A percentile compares a stretch with the other conserved stretches of the same genome.
Conservation (phyloP, 306 rosid genomes). For the Trichosanthes truncata region DNA sequence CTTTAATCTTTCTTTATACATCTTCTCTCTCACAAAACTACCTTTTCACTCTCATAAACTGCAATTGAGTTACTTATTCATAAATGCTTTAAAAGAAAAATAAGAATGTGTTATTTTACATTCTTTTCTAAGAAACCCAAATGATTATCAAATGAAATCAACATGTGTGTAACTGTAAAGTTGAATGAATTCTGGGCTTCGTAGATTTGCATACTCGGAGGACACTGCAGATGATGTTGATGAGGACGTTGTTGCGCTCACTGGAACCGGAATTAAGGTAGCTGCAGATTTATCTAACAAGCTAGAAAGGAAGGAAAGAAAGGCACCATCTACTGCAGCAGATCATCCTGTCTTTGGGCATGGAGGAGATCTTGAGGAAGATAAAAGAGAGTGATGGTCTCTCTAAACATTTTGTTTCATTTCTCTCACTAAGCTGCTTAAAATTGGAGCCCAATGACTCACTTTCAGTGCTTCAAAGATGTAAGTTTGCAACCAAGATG, state of each 20-base stretch:
- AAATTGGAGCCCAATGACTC: background rate
- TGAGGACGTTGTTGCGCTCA: slow-evolving; percentile 76
- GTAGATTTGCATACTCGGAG: slow-evolving; percentile 24
- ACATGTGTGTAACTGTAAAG: background rate
- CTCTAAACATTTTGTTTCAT: background rate
- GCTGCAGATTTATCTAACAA: slow-evolving; percentile 15
- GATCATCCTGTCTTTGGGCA: slow-evolving; percentile 34
- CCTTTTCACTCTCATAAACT: background rate
- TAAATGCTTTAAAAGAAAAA: background rate
- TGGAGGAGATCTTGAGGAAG: slow-evolving; percentile 79
- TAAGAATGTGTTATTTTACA: background rate
- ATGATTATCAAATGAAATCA: background rate
- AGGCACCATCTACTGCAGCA: slow-evolving; percentile 21
- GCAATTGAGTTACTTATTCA: background rate
- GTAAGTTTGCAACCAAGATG: background rate
- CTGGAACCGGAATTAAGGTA: slow-evolving; percentile 42
- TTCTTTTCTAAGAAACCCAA: background rate
- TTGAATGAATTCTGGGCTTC: background rate
- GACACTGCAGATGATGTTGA: slow-evolving; percentile 69
- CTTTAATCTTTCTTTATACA: background rate
- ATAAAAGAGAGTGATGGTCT: slow-evolving; percentile 51
- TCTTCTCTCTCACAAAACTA: background rate
- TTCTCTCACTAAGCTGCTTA: slow-evolving; percentile 2
- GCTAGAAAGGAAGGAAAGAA: slow-evolving; percentile 43
- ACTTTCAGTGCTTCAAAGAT: background rate